Evolutionary conservation across 1,139 yeast genomes (phyloP).

Genomic region (Magnusiomyces paraingens): DNA sequence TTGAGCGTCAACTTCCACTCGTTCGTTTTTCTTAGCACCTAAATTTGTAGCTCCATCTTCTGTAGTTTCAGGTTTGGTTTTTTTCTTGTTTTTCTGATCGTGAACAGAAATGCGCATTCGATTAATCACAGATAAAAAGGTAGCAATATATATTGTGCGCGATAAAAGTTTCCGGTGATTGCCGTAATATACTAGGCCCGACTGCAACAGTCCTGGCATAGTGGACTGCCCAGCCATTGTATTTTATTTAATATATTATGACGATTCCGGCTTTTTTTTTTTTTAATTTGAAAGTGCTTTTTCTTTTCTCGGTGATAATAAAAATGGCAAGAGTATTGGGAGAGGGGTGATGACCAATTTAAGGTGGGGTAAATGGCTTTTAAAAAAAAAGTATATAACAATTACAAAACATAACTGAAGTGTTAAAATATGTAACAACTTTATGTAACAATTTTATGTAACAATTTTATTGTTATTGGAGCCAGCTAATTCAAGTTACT

Average conservation of each 20-base stretch:
- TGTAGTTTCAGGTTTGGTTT: constrained; percentile 12
- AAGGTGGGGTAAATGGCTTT: too few relatives aligned
- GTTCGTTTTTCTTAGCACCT: constrained; percentile 10
- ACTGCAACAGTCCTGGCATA: constrained; percentile 12
- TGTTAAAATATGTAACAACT: too few relatives aligned
- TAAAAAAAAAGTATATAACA: too few relatives aligned
- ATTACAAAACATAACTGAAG: too few relatives aligned
- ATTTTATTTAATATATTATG: neutral
- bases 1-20: constrained; percentile 32
- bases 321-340: too few relatives aligned
- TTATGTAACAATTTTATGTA: too few relatives aligned
- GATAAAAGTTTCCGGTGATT: constrained; percentile 26
- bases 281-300: too few relatives aligned
- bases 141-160: constrained; percentile 25
- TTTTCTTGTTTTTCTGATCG: constrained; percentile 15
- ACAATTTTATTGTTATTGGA: too few relatives aligned
- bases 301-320: too few relatives aligned
- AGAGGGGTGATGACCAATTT: too few relatives aligned
- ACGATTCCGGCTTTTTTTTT: too few relatives aligned
- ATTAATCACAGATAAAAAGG: constrained; percentile 22
- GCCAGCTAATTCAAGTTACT: too few relatives aligned
- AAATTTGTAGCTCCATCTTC: constrained; percentile 3
- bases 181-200: constrained; percentile 19
- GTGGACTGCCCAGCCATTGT: constrained; percentile 13
- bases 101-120: constrained; percentile 23